phyloP scores from a whole-genome alignment of 257 asterid species.

The Salvia miltiorrhiza region DNA sequence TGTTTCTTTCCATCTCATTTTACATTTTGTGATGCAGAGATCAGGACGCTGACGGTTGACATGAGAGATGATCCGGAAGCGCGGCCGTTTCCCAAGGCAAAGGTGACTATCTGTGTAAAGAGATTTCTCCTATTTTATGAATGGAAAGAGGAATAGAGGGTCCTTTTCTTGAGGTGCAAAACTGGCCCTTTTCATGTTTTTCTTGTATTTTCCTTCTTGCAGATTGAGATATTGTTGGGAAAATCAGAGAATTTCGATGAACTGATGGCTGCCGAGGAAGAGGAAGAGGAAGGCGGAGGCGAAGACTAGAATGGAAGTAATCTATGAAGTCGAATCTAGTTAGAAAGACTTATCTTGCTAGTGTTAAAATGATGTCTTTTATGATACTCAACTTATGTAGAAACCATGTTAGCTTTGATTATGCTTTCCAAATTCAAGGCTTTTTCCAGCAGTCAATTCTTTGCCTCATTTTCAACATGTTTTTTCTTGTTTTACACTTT shows the following conservation, averaged over 20 bases:
- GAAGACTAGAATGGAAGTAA: constrained; percentile 34
- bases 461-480: not conserved
- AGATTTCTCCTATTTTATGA: not conserved
- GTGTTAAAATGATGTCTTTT: not conserved
- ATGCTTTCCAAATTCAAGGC: too few relatives aligned
- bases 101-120: constrained; percentile 36
- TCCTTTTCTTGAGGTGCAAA: not conserved
- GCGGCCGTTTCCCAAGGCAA: constrained; percentile 65
- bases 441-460: too few relatives aligned
- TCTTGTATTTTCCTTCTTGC: constrained; percentile 9
- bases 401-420: not conserved
- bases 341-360: not conserved
- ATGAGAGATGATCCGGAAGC: constrained; percentile 68
- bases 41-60: constrained; percentile 66
- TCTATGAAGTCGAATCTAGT: not conserved
- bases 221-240: constrained; percentile 59
- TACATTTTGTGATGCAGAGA: constrained; percentile 32
- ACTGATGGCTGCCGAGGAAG: constrained; percentile 63
- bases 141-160: not conserved
- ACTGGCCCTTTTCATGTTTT: not conserved
- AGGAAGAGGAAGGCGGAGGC: constrained; percentile 29
- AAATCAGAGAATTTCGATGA: constrained; percentile 52
- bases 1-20: not conserved
- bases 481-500: not conserved
- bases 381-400: not conserved